A percentile compares a stretch with the other conserved stretches of the same genome.
These are phyloP conservation scores for Aspergillus floridensis DNA, from an alignment of 2,329 filamentous ascomycete species.

Conservation along the genomic window DNA sequence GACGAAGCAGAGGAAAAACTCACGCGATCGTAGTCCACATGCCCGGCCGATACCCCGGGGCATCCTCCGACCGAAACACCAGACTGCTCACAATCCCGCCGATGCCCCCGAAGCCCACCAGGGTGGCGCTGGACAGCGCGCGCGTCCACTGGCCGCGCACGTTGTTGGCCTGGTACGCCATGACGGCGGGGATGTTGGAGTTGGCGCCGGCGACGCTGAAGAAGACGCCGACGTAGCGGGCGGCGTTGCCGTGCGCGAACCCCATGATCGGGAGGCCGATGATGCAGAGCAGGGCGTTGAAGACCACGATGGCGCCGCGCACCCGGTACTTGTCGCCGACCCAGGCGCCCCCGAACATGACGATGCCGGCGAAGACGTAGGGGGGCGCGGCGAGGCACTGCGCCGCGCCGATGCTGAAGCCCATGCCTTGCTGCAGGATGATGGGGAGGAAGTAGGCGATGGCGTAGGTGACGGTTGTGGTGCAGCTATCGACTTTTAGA, in stretches of 20 bases:
- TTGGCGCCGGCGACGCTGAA: conserved; percentile 71
- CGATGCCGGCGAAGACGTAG: conserved; percentile 62
- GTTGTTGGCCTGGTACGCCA: conserved; percentile 85
- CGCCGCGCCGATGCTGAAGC: conserved; percentile 60
- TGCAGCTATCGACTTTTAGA: conserved; percentile 34
- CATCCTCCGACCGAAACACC: conserved; percentile 59
- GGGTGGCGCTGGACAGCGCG: conserved; percentile 71
- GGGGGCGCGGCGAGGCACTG: conserved; percentile 72
- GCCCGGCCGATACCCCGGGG: conserved; percentile 34
- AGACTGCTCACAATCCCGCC: conserved; percentile 76
- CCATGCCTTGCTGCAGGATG: conserved; percentile 63
- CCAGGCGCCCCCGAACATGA: conserved; percentile 62
- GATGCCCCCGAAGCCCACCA: conserved; percentile 73
- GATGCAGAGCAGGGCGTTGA: conserved; percentile 65
- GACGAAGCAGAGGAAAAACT: conserved; percentile 10
- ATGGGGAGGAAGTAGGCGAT: conserved; percentile 77
- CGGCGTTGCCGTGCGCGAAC: conserved; percentile 55
- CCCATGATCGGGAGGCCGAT: conserved; percentile 72
- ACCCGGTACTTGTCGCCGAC: conserved; percentile 65
- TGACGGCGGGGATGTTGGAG: conserved; percentile 69
- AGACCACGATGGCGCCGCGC: conserved; percentile 64
- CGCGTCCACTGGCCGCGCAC: conserved; percentile 86
- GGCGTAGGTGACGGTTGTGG: conserved; percentile 70
- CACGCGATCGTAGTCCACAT: conserved; percentile 33
- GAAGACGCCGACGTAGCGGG: conserved; percentile 74